A percentile compares a stretch with the other conserved stretches of the same genome.
phyloP scores from a whole-genome alignment of 2,329 filamentous ascomycete genomes.

The Dactylonectria estremocensis region DNA sequence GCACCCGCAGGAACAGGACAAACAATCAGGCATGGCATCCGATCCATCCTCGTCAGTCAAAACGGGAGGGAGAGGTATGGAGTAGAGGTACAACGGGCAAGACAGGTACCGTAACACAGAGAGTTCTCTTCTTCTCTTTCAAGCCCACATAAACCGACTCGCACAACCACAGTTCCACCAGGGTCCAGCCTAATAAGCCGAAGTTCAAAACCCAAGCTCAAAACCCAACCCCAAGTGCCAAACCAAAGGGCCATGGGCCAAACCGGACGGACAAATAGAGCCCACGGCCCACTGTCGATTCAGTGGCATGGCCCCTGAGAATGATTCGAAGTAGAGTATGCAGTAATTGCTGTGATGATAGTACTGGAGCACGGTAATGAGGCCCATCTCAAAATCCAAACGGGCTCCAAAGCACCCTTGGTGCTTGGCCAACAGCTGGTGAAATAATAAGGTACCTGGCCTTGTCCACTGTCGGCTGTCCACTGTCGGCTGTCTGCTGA shows the following conservation, averaged over 20 bases:
- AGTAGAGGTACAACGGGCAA: no score
- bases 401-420: not conserved
- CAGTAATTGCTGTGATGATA: not conserved
- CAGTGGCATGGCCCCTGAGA: slow-evolving; percentile 1
- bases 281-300: slow-evolving; percentile 1
- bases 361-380: no score
- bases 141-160: not conserved
- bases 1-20: not conserved
- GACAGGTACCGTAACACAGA: not conserved
- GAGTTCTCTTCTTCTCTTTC: slow-evolving; percentile 9
- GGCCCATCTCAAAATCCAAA: not conserved
- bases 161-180: not conserved
- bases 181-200: no score
- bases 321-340: not conserved
- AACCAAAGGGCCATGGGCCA: not conserved
- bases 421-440: no score
- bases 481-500: slow-evolving; percentile 10
- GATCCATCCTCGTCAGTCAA: not conserved
- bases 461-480: slow-evolving; percentile 1
- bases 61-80: no score
- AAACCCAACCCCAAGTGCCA: slow-evolving; percentile 7
- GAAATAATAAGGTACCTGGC: not conserved
- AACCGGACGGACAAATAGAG: no score
- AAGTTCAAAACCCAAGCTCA: slow-evolving; percentile 9
- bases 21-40: not conserved